A percentile compares a stretch with the other conserved stretches of the same genome.
These are phyloP conservation scores for Erodium texanum DNA, from an alignment of 441 rosid species.

Conservation along the genomic window DNA sequence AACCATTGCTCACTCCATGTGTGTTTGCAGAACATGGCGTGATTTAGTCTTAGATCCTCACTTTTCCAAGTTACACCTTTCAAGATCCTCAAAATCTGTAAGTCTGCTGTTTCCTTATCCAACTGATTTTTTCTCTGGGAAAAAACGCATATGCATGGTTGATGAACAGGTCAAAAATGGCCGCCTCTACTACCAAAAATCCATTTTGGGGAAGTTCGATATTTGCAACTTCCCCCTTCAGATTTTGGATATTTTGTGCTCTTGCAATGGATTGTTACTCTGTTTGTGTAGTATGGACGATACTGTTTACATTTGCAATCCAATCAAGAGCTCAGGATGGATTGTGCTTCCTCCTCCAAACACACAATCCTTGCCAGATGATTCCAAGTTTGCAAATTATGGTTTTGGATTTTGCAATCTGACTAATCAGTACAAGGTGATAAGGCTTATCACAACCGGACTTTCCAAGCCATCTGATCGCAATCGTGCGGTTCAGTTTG, in stretches of 20 bases:
- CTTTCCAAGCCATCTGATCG: neutral
- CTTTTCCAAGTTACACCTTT: conserved; percentile 14
- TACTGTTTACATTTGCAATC: conserved; percentile 3
- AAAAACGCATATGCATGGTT: neutral
- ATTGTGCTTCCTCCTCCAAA: neutral
- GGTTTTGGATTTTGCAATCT: neutral
- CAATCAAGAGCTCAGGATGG: neutral
- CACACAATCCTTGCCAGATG: neutral
- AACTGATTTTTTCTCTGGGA: neutral
- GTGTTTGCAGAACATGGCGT: conserved; percentile 7
- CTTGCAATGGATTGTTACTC: neutral
- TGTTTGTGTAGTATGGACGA: neutral
- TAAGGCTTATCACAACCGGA: neutral
- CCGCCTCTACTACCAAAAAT: conserved; percentile 1
- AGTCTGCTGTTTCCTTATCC: neutral
- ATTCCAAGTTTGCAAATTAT: neutral
- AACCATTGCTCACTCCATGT: neutral
- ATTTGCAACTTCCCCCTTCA: neutral
- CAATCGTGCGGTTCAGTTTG: neutral
- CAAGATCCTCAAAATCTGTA: conserved; percentile 5
- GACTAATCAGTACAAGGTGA: neutral
- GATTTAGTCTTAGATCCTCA: conserved; percentile 10
- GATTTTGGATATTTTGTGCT: conserved; percentile 1
- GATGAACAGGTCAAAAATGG: conserved; percentile 1
- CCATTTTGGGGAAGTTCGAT: neutral